Conservation (phyloP, 1,284 basidiomycete species). For the Ceratobasidium sp. region DNA sequence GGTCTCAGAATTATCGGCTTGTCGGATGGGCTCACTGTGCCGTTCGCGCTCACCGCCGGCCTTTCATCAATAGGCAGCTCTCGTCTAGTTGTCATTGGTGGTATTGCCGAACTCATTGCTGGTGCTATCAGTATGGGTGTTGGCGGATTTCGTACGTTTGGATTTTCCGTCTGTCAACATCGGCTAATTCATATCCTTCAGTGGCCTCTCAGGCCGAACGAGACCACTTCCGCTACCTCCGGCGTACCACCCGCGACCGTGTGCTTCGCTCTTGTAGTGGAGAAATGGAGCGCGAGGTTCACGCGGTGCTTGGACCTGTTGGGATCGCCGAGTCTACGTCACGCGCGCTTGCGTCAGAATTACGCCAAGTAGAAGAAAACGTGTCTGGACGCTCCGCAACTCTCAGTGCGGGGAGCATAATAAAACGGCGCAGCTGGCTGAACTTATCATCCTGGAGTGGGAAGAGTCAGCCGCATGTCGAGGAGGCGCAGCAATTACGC, state of each 20-base stretch:
- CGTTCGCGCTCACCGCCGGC: slow-evolving; percentile 89
- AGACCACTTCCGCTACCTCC: slow-evolving; percentile 89
- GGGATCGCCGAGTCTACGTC: slow-evolving; percentile 87
- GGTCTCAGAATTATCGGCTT: slow-evolving; percentile 84
- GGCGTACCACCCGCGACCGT: slow-evolving; percentile 75
- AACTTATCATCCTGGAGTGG: slow-evolving; percentile 33
- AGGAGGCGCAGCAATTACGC: slow-evolving; percentile 51
- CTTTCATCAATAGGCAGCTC: slow-evolving; percentile 90
- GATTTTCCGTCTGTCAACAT: neutral
- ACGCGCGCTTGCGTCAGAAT: slow-evolving; percentile 75
- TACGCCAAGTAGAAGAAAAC: slow-evolving; percentile 69
- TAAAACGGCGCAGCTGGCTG: slow-evolving; percentile 21
- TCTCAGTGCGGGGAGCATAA: neutral
- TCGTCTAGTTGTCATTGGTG: slow-evolving; percentile 87
- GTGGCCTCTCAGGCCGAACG: slow-evolving; percentile 94
- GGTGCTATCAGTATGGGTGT: slow-evolving; percentile 97
- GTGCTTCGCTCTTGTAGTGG: slow-evolving; percentile 87
- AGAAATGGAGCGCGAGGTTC: slow-evolving; percentile 95
- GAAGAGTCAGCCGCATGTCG: slow-evolving; percentile 44
- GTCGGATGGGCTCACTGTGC: slow-evolving; percentile 94
- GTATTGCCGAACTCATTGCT: slow-evolving; percentile 90
- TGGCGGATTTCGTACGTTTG: slow-evolving; percentile 77
- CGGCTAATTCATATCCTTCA: slow-evolving; percentile 39
- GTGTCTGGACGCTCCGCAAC: slow-evolving; percentile 40
- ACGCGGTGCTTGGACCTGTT: slow-evolving; percentile 84